Evolutionary conservation across 176 grass and related monocot species (phyloP).

Genomic region (Guadua angustifolia): DNA sequence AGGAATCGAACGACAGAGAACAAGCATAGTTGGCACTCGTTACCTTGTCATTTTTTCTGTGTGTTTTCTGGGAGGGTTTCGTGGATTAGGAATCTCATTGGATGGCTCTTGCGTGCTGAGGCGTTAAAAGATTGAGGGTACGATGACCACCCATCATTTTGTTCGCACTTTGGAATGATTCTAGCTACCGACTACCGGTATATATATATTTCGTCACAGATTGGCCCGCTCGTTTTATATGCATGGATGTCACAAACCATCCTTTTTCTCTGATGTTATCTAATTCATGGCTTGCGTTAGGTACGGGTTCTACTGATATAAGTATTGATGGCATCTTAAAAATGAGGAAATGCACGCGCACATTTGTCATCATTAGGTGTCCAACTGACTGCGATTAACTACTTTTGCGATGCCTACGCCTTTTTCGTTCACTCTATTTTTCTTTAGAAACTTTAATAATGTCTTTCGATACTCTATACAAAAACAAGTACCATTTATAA

Average conservation of each 20-base stretch:
- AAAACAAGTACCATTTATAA: not conserved
- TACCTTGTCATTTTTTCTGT: not conserved
- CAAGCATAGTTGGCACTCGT: not conserved
- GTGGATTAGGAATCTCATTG: not conserved
- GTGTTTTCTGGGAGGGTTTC: not conserved
- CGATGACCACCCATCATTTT: not conserved
- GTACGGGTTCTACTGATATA: not conserved
- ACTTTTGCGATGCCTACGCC: not conserved
- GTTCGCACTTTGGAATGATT: not conserved
- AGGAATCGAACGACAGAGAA: not conserved
- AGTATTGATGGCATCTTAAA: conserved; percentile 14
- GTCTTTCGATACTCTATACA: not conserved
- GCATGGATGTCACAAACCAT: not conserved
- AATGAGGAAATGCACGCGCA: conserved; percentile 32
- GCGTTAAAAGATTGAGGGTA: not conserved
- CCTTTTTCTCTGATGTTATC: not conserved
- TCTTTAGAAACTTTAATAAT: not conserved
- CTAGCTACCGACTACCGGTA: not conserved
- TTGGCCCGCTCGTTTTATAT: not conserved
- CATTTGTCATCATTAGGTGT: conserved; percentile 40
- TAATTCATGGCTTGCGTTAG: not conserved
- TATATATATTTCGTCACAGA: not conserved
- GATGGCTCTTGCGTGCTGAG: conserved; percentile 10
- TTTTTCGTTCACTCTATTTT: not conserved
- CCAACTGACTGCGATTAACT: not conserved